Conservation (phyloP, 1,139 yeast species). For the Yamadazyma sp. region DNA sequence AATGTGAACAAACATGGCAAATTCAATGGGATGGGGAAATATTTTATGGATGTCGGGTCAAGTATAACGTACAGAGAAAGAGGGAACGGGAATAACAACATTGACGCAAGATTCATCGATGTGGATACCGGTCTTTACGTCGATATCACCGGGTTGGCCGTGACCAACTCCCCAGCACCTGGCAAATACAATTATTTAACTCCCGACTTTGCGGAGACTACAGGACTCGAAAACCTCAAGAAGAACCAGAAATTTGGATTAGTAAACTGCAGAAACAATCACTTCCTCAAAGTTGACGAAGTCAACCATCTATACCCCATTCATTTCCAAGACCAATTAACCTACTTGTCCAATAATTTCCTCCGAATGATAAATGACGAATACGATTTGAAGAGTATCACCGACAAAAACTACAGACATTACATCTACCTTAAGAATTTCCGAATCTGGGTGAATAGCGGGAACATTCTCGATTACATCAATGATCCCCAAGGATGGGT, state of each 20-base stretch:
- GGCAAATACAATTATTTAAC: conserved; percentile 23
- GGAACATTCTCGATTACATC: conserved; percentile 27
- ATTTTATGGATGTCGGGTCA: conserved; percentile 33
- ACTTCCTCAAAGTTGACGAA: conserved; percentile 34
- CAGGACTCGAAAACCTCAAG: conserved; percentile 12
- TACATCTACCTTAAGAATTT: conserved; percentile 31
- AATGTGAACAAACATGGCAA: conserved; percentile 21
- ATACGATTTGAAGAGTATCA: conserved; percentile 26
- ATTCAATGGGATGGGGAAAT: conserved; percentile 31
- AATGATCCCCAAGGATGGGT: conserved; percentile 25
- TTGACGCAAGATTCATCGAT: conserved; percentile 42
- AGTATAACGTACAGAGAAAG: conserved; percentile 30
- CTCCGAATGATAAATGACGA: conserved; percentile 28
- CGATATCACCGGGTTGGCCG: conserved; percentile 38
- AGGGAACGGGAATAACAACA: conserved; percentile 35
- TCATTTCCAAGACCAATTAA: conserved; percentile 34
- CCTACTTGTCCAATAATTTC: conserved; percentile 35
- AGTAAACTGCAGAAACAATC: conserved; percentile 48
- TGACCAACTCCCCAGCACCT: conserved; percentile 32
- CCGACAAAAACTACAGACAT: conserved; percentile 25
- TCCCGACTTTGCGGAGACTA: conserved; percentile 14
- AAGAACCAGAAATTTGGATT: conserved; percentile 27
- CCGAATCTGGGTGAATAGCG: conserved; percentile 34
- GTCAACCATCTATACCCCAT: conserved; percentile 30
- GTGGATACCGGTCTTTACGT: conserved; percentile 39